Conservation (phyloP, 208 protist genomes). For the Ichthyophonus hoferi region DNA sequence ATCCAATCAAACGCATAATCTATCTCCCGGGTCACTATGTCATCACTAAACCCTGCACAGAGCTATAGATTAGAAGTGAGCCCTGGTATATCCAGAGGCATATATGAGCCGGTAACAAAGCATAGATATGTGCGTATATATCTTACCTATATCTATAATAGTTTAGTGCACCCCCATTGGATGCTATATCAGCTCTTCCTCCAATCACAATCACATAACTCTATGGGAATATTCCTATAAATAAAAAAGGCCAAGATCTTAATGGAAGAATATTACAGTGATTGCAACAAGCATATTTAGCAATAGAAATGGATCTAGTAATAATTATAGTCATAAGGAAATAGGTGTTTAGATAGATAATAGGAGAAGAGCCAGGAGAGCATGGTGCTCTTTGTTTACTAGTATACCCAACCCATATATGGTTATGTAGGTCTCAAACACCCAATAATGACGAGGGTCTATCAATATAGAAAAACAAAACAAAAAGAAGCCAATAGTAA, state of each 20-base stretch:
- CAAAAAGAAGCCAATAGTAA: not conserved
- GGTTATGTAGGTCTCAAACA: not conserved
- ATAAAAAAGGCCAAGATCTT: not conserved
- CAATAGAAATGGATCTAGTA: no score
- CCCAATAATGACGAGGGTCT: not conserved
- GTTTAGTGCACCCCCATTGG: not conserved
- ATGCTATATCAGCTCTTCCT: not conserved
- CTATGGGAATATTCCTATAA: not conserved
- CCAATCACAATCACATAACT: not conserved
- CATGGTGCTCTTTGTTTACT: not conserved
- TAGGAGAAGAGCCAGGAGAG: not conserved
- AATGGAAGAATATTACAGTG: no score
- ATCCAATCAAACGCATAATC: slow-evolving; percentile 46
- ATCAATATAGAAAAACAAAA: not conserved
- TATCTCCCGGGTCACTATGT: slow-evolving; percentile 51
- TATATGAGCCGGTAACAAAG: not conserved
- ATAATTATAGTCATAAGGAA: no score
- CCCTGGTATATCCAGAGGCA: not conserved
- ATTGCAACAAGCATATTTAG: no score
- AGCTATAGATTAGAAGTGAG: not conserved
- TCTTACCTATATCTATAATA: not conserved
- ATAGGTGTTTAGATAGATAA: not conserved
- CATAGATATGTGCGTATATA: not conserved
- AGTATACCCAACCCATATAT: not conserved
- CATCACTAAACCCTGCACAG: slow-evolving; percentile 16